Conservation (phyloP, 23 red algal genomes). For the Gracilariopsis chorda region DNA sequence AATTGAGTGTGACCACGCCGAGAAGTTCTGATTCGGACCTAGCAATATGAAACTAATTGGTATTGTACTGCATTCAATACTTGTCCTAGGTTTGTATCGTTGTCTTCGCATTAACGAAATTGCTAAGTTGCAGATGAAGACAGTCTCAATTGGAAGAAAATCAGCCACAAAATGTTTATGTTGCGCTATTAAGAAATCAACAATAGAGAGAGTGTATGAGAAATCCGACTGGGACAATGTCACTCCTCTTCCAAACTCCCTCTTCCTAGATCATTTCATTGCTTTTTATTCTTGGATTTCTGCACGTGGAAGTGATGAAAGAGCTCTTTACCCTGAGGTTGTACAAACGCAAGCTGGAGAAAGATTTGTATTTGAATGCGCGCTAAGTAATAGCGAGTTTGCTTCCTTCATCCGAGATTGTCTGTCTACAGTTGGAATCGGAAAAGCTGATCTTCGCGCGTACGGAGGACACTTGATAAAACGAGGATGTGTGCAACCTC, state of each 20-base stretch:
- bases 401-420: too few relatives aligned
- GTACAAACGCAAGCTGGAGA: background rate
- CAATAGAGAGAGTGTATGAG: background rate
- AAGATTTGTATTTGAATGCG: background rate
- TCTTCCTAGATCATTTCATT: background rate
- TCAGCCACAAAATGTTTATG: too few relatives aligned
- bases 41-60: too few relatives aligned
- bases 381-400: background rate
- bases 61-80: background rate
- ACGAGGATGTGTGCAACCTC: too few relatives aligned
- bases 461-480: too few relatives aligned
- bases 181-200: constrained; percentile 10
- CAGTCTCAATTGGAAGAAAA: too few relatives aligned
- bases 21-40: background rate
- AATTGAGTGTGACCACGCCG: background rate
- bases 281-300: background rate
- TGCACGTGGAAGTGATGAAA: background rate
- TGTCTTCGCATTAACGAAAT: background rate
- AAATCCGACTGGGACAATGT: background rate
- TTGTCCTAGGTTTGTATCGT: background rate
- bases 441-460: too few relatives aligned
- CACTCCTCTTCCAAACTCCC: background rate
- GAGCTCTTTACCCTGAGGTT: background rate
- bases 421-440: too few relatives aligned
- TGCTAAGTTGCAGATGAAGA: background rate